Percentiles rank a stretch among this genome's conserved stretches.
Conservation (phyloP, 176 grass and related monocot genomes). For the Oryza glumipatula region DNA sequence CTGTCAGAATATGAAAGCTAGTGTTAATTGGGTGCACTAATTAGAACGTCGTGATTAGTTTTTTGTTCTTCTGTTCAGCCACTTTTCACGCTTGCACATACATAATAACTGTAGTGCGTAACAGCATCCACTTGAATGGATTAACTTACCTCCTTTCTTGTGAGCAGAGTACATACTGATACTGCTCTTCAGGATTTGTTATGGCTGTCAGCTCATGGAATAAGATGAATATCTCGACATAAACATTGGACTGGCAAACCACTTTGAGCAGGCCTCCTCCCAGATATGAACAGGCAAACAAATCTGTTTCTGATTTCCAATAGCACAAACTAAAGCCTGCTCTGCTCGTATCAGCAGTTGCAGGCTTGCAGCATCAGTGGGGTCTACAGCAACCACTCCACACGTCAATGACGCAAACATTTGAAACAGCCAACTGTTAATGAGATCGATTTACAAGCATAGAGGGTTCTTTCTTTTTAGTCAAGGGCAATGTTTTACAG, state of each 20-base stretch:
- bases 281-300: background rate
- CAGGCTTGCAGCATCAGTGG: constrained; percentile 21
- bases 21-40: constrained; percentile 17
- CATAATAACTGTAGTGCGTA: constrained; percentile 8
- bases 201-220: background rate
- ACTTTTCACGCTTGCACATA: constrained; percentile 14
- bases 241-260: background rate
- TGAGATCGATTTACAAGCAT: background rate
- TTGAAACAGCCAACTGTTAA: background rate
- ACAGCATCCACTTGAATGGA: background rate
- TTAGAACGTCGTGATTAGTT: background rate
- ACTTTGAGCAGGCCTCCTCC: background rate
- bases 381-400: constrained; percentile 20
- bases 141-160: constrained; percentile 2
- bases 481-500: background rate
- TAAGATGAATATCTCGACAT: background rate
- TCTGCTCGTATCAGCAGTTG: constrained; percentile 22
- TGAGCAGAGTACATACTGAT: background rate
- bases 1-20: constrained; percentile 92
- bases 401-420: background rate
- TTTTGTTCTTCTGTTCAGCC: background rate
- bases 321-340: background rate
- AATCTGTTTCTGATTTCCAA: background rate
- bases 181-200: constrained; percentile 4
- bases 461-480: background rate